Percentiles rank a stretch among this genome's conserved stretches.
These are phyloP conservation scores for Ophiostoma sp. DNA, from an alignment of 2,329 filamentous ascomycete genomes.

Conservation along the genomic window DNA sequence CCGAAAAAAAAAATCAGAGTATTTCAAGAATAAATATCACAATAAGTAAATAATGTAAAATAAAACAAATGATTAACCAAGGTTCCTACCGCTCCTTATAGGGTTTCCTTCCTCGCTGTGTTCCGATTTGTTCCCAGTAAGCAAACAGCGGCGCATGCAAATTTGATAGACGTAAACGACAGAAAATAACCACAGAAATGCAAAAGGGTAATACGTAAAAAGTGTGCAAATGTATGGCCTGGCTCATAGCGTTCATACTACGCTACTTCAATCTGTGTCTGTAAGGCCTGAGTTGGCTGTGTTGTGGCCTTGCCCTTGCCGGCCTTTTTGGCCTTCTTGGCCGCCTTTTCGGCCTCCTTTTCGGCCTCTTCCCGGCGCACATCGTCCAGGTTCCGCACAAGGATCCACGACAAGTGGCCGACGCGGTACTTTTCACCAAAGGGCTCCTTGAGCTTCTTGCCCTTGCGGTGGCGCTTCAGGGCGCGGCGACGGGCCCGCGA, in stretches of 20 bases:
- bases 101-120: background rate
- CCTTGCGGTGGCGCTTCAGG: conserved; percentile 34
- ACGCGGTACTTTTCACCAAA: conserved; percentile 24
- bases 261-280: background rate
- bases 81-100: background rate
- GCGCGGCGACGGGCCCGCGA: conserved; percentile 32
- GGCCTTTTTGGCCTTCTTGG: conserved; percentile 11
- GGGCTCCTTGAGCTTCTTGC: conserved; percentile 31
- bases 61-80: background rate
- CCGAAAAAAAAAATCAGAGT: background rate
- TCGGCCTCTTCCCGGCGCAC: conserved; percentile 22
- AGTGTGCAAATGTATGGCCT: background rate
- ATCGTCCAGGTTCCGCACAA: conserved; percentile 26
- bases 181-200: background rate
- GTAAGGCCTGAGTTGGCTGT: background rate
- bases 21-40: no score
- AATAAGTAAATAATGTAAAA: background rate
- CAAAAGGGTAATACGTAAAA: background rate
- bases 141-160: background rate
- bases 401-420: conserved; percentile 23
- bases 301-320: background rate
- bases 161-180: background rate
- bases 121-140: background rate
- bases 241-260: background rate
- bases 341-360: conserved; percentile 1